phyloP scores from a whole-genome alignment of 495 filamentous ascomycete species.

The Hyphodiscus hymeniophilus region DNA sequence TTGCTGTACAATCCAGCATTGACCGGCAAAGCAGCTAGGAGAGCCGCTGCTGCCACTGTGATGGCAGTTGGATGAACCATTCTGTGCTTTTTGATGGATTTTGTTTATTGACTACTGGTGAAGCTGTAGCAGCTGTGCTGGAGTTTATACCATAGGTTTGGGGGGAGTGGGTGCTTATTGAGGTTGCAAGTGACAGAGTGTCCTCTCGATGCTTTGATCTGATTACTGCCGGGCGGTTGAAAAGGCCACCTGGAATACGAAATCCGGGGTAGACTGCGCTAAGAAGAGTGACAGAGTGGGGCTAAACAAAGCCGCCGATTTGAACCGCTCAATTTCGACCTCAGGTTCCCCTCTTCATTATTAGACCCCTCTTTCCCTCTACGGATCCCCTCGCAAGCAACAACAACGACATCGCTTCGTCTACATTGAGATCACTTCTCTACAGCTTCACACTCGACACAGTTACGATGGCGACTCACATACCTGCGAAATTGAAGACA shows the following conservation, averaged over 20 bases:
- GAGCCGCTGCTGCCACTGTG: conserved; percentile 36
- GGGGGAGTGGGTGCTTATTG: background rate
- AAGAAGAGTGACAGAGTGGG: background rate
- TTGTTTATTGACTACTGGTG: conserved; percentile 7
- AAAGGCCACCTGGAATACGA: conserved; percentile 12
- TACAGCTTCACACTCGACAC: background rate
- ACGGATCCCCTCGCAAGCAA: background rate
- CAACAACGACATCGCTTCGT: too few species aligned
- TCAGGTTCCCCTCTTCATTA: too few species aligned
- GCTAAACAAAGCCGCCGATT: background rate
- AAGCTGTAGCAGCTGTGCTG: conserved; percentile 19
- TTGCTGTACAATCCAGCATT: conserved; percentile 76
- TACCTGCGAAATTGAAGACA: conserved; percentile 68
- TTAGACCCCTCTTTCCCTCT: too few species aligned
- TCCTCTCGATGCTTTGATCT: conserved; percentile 5
- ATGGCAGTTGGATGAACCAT: conserved; percentile 20
- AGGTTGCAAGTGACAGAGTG: conserved; percentile 12
- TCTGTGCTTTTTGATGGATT: conserved; percentile 1
- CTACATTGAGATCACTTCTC: background rate
- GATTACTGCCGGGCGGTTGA: background rate
- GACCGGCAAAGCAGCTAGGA: conserved; percentile 52
- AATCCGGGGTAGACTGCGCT: conserved; percentile 19
- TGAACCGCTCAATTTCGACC: too few species aligned
- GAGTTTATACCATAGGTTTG: background rate
- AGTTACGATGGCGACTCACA: conserved; percentile 54